These are phyloP conservation scores for Fusarium coicis DNA, from an alignment of 2,329 filamentous ascomycete genomes.

Conservation along the genomic window DNA sequence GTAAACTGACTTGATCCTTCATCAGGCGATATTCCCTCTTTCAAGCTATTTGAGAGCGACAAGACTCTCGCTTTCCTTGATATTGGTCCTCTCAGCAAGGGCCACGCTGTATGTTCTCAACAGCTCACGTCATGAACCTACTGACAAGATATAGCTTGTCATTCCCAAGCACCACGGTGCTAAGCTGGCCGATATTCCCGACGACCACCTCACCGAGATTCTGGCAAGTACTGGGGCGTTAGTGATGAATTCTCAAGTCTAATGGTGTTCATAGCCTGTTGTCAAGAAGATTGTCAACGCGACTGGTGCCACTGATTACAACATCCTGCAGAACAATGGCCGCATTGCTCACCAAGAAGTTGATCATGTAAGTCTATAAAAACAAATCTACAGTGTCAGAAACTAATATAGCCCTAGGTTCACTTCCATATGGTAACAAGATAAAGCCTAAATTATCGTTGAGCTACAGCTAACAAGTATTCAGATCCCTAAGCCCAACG, in stretches of 20 bases:
- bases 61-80: slow-evolving; percentile 97
- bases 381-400: background rate
- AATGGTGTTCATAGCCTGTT: slow-evolving; percentile 46
- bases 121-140: background rate
- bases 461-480: slow-evolving; percentile 2
- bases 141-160: slow-evolving; percentile 73
- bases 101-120: slow-evolving; percentile 78
- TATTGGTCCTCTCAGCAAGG: slow-evolving; percentile 87
- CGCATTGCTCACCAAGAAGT: slow-evolving; percentile 90
- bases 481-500: slow-evolving; percentile 93
- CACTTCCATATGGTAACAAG: slow-evolving; percentile 87
- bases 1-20: slow-evolving; percentile 14
- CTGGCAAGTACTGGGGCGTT: slow-evolving; percentile 63
- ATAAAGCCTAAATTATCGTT: background rate
- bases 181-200: slow-evolving; percentile 92
- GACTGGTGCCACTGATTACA: slow-evolving; percentile 83
- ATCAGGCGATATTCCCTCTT: slow-evolving; percentile 90
- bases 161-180: slow-evolving; percentile 95
- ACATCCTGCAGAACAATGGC: slow-evolving; percentile 97
- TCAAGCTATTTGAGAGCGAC: slow-evolving; percentile 96
- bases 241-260: background rate
- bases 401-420: slow-evolving; percentile 63
- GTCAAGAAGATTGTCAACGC: slow-evolving; percentile 88
- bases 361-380: slow-evolving; percentile 76
- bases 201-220: slow-evolving; percentile 85